Percentiles rank a stretch among this genome's conserved stretches.
Conservation (phyloP, 1,139 yeast genomes). For the Blastobotrys aristatus region DNA sequence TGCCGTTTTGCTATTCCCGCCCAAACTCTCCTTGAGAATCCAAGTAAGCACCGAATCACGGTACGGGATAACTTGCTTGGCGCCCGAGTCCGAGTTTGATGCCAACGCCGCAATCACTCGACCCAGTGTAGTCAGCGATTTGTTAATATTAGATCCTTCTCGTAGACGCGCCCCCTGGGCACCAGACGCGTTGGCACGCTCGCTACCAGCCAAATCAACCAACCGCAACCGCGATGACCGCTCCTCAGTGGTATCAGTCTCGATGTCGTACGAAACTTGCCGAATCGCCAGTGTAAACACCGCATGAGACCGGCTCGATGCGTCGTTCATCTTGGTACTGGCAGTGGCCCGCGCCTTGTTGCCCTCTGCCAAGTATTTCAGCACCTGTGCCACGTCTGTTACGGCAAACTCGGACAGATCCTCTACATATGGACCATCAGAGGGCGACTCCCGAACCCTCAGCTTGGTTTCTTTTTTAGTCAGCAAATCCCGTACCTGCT, state of each 20-base stretch:
- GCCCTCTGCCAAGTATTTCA: slow-evolving; percentile 43
- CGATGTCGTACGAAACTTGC: slow-evolving; percentile 47
- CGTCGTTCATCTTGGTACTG: slow-evolving; percentile 60
- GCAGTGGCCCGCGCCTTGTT: slow-evolving; percentile 58
- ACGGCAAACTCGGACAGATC: slow-evolving; percentile 49
- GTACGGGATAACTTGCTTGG: slow-evolving; percentile 50
- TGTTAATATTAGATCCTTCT: slow-evolving; percentile 73
- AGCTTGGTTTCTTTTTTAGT: slow-evolving; percentile 31
- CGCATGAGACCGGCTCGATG: slow-evolving; percentile 67
- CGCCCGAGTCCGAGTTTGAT: slow-evolving; percentile 26
- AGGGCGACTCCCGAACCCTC: slow-evolving; percentile 56
- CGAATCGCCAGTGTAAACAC: slow-evolving; percentile 58
- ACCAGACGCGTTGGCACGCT: slow-evolving; percentile 59
- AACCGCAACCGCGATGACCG: slow-evolving; percentile 61
- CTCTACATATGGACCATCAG: slow-evolving; percentile 67
- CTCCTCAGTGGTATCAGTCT: slow-evolving; percentile 47
- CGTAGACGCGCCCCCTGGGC: slow-evolving; percentile 59
- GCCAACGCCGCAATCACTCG: slow-evolving; percentile 64
- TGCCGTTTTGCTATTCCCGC: slow-evolving; percentile 70
- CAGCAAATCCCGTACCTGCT: slow-evolving; percentile 57
- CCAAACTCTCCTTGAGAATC: slow-evolving; percentile 63
- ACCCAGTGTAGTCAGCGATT: slow-evolving; percentile 70
- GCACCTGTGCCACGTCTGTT: slow-evolving; percentile 42
- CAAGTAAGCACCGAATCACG: slow-evolving; percentile 71
- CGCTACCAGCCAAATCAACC: slow-evolving; percentile 82